phyloP scores from a whole-genome alignment of 2,329 filamentous ascomycete species.

The Fusarium multiceps region DNA sequence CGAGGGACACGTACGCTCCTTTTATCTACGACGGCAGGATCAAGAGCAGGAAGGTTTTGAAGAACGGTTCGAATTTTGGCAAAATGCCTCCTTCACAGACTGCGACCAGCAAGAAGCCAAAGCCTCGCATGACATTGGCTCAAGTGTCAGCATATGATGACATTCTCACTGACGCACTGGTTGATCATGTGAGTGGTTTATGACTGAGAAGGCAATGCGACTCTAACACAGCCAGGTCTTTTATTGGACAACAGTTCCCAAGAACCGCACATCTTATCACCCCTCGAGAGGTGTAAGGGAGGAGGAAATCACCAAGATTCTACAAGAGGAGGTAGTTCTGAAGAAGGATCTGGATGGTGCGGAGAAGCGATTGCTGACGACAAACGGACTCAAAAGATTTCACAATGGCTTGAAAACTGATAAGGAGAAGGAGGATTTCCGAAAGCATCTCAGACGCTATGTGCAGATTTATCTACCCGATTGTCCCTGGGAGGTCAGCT shows the following conservation, averaged over 20 bases:
- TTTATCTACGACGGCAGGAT: slow-evolving; percentile 9
- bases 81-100: slow-evolving; percentile 54
- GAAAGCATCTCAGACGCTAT: slow-evolving; percentile 87
- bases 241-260: slow-evolving; percentile 96
- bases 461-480: slow-evolving; percentile 93
- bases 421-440: slow-evolving; percentile 88
- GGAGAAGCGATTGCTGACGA: slow-evolving; percentile 76
- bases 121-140: slow-evolving; percentile 81
- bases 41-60: neutral
- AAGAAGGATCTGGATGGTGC: slow-evolving; percentile 77
- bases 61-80: neutral
- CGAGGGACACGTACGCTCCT: slow-evolving; percentile 40
- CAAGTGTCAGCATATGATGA: slow-evolving; percentile 96
- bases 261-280: slow-evolving; percentile 89
- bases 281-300: slow-evolving; percentile 81
- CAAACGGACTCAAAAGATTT: slow-evolving; percentile 80
- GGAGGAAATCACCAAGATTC: slow-evolving; percentile 69
- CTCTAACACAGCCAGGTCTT: slow-evolving; percentile 68
- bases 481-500: slow-evolving; percentile 90
- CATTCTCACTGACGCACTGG: slow-evolving; percentile 90
- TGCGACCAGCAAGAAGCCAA: slow-evolving; percentile 69
- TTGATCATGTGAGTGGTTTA: slow-evolving; percentile 82
- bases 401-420: slow-evolving; percentile 73
- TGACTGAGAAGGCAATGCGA: slow-evolving; percentile 9
- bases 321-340: slow-evolving; percentile 76